Conservation (phyloP, 2,329 filamentous ascomycete genomes). For the Fusarium scirpi region DNA sequence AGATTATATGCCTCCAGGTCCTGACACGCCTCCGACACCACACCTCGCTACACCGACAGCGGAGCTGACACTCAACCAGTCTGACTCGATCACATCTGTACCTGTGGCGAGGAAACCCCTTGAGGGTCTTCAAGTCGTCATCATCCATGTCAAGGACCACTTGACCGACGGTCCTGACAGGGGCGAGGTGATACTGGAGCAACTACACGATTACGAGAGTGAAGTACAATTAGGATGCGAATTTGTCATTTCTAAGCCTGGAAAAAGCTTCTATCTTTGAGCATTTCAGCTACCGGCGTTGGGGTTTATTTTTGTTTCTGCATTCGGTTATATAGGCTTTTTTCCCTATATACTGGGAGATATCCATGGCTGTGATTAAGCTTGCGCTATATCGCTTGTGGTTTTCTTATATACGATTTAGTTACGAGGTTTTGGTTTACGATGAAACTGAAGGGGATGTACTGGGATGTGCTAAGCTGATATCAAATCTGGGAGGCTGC, state of each 20-base stretch:
- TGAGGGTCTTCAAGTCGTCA: constrained; percentile 79
- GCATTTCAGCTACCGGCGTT: constrained; percentile 18
- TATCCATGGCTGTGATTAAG: constrained; percentile 16
- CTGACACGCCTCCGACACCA: constrained; percentile 59
- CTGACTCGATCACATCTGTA: constrained; percentile 47
- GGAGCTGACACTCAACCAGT: constrained; percentile 58
- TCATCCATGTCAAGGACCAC: constrained; percentile 95
- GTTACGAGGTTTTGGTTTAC: constrained; percentile 7
- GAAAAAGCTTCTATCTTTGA: constrained; percentile 69
- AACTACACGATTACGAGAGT: constrained; percentile 75
- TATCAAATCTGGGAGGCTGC: constrained; percentile 1
- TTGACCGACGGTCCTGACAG: constrained; percentile 77
- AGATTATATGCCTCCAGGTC: constrained; percentile 30
- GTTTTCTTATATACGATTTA: constrained; percentile 3
- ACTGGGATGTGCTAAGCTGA: not conserved
- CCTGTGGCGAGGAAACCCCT: constrained; percentile 63
- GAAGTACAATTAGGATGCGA: constrained; percentile 79
- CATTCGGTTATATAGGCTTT: constrained; percentile 22
- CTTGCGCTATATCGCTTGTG: constrained; percentile 22
- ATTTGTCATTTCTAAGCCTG: constrained; percentile 78
- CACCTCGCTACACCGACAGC: constrained; percentile 62
- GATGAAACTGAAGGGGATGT: not conserved
- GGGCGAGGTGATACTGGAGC: constrained; percentile 73
- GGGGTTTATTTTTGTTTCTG: constrained; percentile 6
- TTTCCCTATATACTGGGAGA: constrained; percentile 20